These are phyloP conservation scores for Azolla pinnata DNA, from an alignment of 75 land plant species.

Conservation along the genomic window DNA sequence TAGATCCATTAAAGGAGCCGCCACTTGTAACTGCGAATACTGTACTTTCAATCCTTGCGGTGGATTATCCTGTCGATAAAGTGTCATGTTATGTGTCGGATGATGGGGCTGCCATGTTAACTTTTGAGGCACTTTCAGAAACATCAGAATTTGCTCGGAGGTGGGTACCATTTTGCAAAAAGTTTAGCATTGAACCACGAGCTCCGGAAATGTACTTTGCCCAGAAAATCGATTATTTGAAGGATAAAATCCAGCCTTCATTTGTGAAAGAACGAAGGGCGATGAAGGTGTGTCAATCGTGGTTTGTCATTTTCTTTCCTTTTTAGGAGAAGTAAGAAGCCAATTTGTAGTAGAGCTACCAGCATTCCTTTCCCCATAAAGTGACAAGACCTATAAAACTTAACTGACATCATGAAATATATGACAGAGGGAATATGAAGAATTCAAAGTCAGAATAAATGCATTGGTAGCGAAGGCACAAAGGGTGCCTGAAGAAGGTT, in stretches of 20 bases:
- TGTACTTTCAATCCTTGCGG: slow-evolving; percentile 60
- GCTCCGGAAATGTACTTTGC: slow-evolving; percentile 80
- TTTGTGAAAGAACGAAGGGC: slow-evolving; percentile 72
- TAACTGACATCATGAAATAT: slow-evolving; percentile 25
- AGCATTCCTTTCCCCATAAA: no score
- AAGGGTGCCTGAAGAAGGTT: slow-evolving; percentile 21
- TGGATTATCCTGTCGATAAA: slow-evolving; percentile 67
- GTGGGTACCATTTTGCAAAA: slow-evolving; percentile 85
- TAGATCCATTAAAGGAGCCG: slow-evolving; percentile 81
- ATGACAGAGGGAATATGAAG: slow-evolving; percentile 21
- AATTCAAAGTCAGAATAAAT: slow-evolving; percentile 27
- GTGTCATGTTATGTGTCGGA: slow-evolving; percentile 84
- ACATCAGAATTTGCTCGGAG: slow-evolving; percentile 71
- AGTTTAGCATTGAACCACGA: slow-evolving; percentile 55
- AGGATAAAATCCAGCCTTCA: slow-evolving; percentile 66
- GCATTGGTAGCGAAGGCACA: slow-evolving; percentile 24
- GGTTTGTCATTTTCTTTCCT: background rate
- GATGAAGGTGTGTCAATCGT: slow-evolving; percentile 41
- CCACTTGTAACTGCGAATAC: slow-evolving; percentile 82
- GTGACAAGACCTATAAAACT: slow-evolving; percentile 1
- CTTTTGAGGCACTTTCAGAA: slow-evolving; percentile 57
- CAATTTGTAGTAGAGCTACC: no score
- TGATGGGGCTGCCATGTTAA: slow-evolving; percentile 77
- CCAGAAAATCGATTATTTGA: slow-evolving; percentile 75
- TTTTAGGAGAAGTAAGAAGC: background rate